Base-by-base conservation (phyloP, 2,329 filamentous ascomycete species). In the Sporothrix variecibatus region DNA sequence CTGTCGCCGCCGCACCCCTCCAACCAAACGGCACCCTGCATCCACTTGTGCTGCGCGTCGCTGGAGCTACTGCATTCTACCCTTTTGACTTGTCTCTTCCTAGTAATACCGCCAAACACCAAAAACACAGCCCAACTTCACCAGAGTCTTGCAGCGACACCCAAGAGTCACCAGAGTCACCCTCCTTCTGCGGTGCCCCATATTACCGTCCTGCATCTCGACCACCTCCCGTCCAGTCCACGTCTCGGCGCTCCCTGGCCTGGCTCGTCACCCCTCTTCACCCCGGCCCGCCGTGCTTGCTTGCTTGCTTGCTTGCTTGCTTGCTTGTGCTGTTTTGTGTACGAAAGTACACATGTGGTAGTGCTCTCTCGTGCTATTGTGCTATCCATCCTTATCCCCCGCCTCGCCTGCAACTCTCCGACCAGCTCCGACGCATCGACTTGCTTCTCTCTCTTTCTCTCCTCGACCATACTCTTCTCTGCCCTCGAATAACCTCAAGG, bases 41-140 rank as follows among this genome's bases (percentile, higher is more conserved):
- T 69, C 53, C 71, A 31, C 72, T 67, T 70, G 62, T 65, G 62
- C 73, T 68, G 72, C 69, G 64, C 58, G 69, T 73, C 53, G 75
- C 73, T 71, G 75, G 69, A 75, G 75, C 75, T 75, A 71, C 75
- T 76, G 75, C 75, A 76, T 64, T 69, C 64, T 49, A 28, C 68
- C 62, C 74, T 65, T 69, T 46, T 31, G 49, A n/a, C 40, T 49
- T 64, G n/a, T 23, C 43, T 31, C 23, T 49, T 23, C 58, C 40
- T 43, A 40, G 38, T 49, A 49, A 46, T 53, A n/a, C 23, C 53
- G 26, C 67, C 43, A 12, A 17, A 49, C 20, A 71, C 12, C 62
- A 38, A 40, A 28, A 17, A 65, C 34, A 64, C 58, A 40, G 23
- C n/a, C 51, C 23, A 26, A 60, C 68, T 11, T 38, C 40, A 9